These are phyloP conservation scores for Priceomyces castillae DNA, from an alignment of 805 yeast genomes.

Conservation along the genomic window DNA sequence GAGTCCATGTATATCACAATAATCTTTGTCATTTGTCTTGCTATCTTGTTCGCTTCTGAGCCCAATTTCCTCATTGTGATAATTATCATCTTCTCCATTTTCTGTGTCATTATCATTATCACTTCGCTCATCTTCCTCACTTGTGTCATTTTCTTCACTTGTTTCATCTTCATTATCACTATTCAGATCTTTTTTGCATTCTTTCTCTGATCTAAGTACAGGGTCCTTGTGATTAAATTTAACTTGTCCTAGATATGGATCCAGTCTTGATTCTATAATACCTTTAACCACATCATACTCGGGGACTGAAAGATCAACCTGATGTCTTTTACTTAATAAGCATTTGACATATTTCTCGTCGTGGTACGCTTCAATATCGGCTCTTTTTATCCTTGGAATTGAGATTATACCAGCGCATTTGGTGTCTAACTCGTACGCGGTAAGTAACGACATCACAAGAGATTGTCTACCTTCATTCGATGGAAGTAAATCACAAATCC, in stretches of 20 bases:
- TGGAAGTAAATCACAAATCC: conserved; percentile 45
- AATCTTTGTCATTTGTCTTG: conserved; percentile 10
- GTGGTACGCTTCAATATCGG: conserved; percentile 51
- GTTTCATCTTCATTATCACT: background rate
- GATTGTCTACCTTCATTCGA: conserved; percentile 52
- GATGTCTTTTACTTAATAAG: conserved; percentile 29
- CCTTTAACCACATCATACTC: too few species aligned
- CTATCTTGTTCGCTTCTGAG: too few species aligned
- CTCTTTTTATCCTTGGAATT: conserved; percentile 22
- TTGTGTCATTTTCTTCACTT: background rate
- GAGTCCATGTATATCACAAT: conserved; percentile 44
- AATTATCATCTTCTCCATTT: conserved; percentile 4
- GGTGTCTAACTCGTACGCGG: conserved; percentile 37
- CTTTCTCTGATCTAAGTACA: background rate
- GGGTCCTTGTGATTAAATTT: background rate
- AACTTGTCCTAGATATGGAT: background rate
- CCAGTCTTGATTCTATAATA: background rate
- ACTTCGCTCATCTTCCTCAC: background rate
- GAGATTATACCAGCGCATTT: conserved; percentile 23
- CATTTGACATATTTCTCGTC: conserved; percentile 39
- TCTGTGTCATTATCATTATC: background rate
- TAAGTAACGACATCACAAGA: conserved; percentile 39
- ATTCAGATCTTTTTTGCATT: background rate
- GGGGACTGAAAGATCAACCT: conserved; percentile 13
- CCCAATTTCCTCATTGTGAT: conserved; percentile 6